phyloP scores from a whole-genome alignment of 305 asterid genomes.

The Fraxinus sp. region DNA sequence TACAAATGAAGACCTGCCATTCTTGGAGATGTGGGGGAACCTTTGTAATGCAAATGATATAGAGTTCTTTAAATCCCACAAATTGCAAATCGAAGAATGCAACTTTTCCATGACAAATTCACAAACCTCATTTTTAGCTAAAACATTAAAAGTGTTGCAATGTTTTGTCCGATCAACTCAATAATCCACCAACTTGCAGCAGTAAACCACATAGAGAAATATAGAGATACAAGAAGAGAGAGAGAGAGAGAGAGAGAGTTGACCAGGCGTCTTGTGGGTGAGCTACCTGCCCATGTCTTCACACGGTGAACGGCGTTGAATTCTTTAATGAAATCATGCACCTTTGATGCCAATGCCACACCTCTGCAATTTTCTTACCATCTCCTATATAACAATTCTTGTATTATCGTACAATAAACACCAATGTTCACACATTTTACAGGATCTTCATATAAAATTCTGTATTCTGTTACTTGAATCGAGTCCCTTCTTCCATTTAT shows the following conservation, averaged over 20 bases:
- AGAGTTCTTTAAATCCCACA: conserved; percentile 19
- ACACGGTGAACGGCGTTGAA: conserved; percentile 96
- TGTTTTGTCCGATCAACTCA: conserved; percentile 42
- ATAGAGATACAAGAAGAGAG: conserved; percentile 4
- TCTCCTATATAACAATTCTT: conserved; percentile 32
- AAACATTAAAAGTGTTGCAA: neutral
- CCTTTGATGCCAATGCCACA: conserved; percentile 44
- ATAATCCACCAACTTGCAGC: conserved; percentile 34
- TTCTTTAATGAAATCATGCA: conserved; percentile 78
- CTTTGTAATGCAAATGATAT: conserved; percentile 36
- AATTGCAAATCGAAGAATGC: conserved; percentile 17
- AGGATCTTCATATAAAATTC: neutral
- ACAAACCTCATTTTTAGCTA: conserved; percentile 29
- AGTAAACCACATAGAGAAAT: conserved; percentile 46
- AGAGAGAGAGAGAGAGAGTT: conserved; percentile 42
- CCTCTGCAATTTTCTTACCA: conserved; percentile 11
- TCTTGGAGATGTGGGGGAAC: conserved; percentile 22
- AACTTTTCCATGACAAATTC: conserved; percentile 26
- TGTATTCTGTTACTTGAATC: neutral
- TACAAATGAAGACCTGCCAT: conserved; percentile 24
- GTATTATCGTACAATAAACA: conserved; percentile 27
- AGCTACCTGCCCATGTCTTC: conserved; percentile 79
- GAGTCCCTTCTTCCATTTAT: neutral
- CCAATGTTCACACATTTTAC: conserved; percentile 9
- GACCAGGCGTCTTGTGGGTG: conserved; percentile 95